Conservation (phyloP, 345 rosid genomes). For the Firmiana major region DNA sequence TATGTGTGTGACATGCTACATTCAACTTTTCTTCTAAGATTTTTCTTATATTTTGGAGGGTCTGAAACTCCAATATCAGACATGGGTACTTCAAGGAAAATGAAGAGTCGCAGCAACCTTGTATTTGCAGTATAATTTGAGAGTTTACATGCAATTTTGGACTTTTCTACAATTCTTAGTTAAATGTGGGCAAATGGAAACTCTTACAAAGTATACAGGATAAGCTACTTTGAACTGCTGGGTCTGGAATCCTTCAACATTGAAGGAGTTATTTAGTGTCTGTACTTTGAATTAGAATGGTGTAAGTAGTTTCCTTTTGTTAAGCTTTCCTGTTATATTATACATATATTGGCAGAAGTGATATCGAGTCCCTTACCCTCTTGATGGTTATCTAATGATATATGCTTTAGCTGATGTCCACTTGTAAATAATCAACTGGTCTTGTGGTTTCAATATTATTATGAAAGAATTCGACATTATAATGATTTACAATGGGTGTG, state of each 20-base stretch:
- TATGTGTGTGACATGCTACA: neutral
- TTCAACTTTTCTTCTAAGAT: neutral
- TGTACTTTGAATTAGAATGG: neutral
- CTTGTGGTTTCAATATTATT: neutral
- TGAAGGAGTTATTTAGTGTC: neutral
- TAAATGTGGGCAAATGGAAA: neutral
- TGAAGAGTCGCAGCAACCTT: neutral
- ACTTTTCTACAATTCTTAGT: neutral
- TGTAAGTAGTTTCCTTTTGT: neutral
- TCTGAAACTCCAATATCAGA: neutral
- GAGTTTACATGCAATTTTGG: neutral
- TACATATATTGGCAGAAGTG: neutral
- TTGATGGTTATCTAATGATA: neutral
- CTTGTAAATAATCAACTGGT: neutral
- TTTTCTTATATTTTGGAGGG: neutral
- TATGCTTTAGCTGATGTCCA: neutral
- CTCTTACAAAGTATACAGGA: neutral
- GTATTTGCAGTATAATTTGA: neutral
- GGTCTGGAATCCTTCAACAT: neutral
- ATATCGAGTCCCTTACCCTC: neutral
- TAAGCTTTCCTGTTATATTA: neutral
- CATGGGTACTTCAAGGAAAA: neutral
- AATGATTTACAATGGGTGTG: neutral
- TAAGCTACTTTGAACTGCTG: neutral
- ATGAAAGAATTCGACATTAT: neutral